These are phyloP conservation scores for Venturia effusa DNA, from an alignment of 2,329 filamentous ascomycete species.

Conservation along the genomic window DNA sequence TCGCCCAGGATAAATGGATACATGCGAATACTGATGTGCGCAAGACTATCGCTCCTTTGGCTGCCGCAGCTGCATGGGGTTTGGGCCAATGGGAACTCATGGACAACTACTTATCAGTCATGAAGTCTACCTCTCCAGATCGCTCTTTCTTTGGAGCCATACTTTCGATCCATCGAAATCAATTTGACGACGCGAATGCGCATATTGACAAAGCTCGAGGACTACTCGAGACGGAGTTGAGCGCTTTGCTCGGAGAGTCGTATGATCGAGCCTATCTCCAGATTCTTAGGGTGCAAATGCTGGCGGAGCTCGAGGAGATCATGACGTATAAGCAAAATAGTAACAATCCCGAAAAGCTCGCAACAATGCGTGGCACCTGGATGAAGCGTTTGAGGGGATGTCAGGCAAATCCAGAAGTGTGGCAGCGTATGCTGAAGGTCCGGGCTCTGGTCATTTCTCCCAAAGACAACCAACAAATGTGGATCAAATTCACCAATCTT, in stretches of 20 bases:
- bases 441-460: slow-evolving; percentile 85
- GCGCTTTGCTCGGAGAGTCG: slow-evolving; percentile 91
- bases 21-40: slow-evolving; percentile 81
- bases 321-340: slow-evolving; percentile 91
- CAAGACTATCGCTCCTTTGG: slow-evolving; percentile 81
- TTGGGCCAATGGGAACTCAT: slow-evolving; percentile 95
- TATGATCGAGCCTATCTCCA: slow-evolving; percentile 96
- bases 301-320: slow-evolving; percentile 95
- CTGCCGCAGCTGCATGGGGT: slow-evolving; percentile 93
- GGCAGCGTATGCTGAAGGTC: slow-evolving; percentile 96
- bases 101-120: slow-evolving; percentile 91
- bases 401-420: slow-evolving; percentile 94
- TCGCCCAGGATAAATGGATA: slow-evolving; percentile 89
- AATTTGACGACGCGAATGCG: slow-evolving; percentile 79
- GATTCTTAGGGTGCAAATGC: slow-evolving; percentile 97
- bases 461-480: slow-evolving; percentile 94
- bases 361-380: slow-evolving; percentile 88
- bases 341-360: slow-evolving; percentile 71
- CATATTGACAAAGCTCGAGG: slow-evolving; percentile 90
- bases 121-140: slow-evolving; percentile 89
- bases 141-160: slow-evolving; percentile 97
- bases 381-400: slow-evolving; percentile 90
- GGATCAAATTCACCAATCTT: slow-evolving; percentile 98
- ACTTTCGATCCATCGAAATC: slow-evolving; percentile 85
- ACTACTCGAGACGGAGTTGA: slow-evolving; percentile 88